Base-by-base conservation (phyloP, 1,284 basidiomycete species). In the Ceratobasidium sp. region DNA sequence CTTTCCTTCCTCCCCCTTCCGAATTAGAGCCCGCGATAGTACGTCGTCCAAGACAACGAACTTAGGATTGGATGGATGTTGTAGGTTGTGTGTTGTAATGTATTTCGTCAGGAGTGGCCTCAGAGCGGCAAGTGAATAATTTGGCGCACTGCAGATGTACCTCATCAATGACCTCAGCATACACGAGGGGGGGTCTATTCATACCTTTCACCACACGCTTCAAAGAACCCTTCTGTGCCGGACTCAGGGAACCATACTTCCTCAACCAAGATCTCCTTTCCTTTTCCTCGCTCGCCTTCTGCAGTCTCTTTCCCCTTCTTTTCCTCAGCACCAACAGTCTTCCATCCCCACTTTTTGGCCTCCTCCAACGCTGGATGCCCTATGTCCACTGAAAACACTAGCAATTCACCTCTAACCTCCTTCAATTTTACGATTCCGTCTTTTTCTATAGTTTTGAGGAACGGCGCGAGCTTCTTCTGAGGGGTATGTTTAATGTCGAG, bases 221-320 rank as follows among this genome's bases (percentile, higher is more conserved):
- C 83, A 77, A 93, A 92, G 71, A 93, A 83, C 1, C 77, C 78
- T 0, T 86, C 76, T 3, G 82, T 86, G 3, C 76, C 73, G 38
- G 82, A 82, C 73, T 86, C 83, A 1, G 93, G 91, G 74, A 90
- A 93, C 89, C 88, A 93, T 20, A 91, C 74, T 76, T 93, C 91
- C 49, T 78, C 84, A 43, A 94, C 78, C 4, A 70, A 71, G 17
- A 80, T 74, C 56, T 75, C 75, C 42, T 76, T 75, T 1, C 55
- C 71, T 35, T 75, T 73, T 3, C 69, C 15, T 81, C 81, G 20
- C 87, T 77, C 70, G 85, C 84, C 32, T 78, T 80, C 72, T 77
- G n/a, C 80, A 13, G 79, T 81, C 43, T 78, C 81, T 4, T 73
- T 73, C 43, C 82, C 83, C 76, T 80, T 86, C 3, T 80, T 77